Conservation (phyloP, 2,329 filamentous ascomycete genomes). For the Anthostomella pinea region DNA sequence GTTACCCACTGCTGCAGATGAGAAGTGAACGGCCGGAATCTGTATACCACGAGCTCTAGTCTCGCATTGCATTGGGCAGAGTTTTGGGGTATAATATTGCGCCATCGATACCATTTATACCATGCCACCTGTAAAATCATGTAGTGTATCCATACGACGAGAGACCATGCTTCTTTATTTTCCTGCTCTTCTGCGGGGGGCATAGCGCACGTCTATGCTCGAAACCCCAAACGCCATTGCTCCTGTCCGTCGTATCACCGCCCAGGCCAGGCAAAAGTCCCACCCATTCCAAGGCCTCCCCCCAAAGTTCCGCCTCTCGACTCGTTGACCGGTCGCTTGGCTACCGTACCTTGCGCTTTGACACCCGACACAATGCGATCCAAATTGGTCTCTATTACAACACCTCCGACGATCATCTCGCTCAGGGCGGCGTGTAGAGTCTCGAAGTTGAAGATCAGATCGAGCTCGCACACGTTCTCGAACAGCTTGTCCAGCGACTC, state of each 20-base stretch:
- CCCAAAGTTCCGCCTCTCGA: slow-evolving; percentile 46
- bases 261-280: slow-evolving; percentile 55
- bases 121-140: slow-evolving; percentile 17
- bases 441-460: slow-evolving; percentile 99
- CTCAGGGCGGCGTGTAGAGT: slow-evolving; percentile 85
- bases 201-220: too few species aligned
- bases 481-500: slow-evolving; percentile 93
- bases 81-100: slow-evolving; percentile 22
- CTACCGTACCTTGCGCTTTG: slow-evolving; percentile 70
- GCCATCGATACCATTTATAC: slow-evolving; percentile 15
- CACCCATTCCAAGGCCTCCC: slow-evolving; percentile 53
- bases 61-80: slow-evolving; percentile 28
- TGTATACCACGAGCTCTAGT: slow-evolving; percentile 18
- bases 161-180: slow-evolving; percentile 12
- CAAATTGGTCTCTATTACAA: slow-evolving; percentile 88
- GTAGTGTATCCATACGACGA: slow-evolving; percentile 10
- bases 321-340: slow-evolving; percentile 77
- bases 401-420: slow-evolving; percentile 94
- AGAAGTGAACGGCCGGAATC: slow-evolving; percentile 14
- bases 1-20: slow-evolving; percentile 10
- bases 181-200: too few species aligned
- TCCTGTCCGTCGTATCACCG: slow-evolving; percentile 19
- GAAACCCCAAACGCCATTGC: slow-evolving; percentile 16
- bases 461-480: slow-evolving; percentile 97
- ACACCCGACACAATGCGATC: slow-evolving; percentile 88